phyloP scores from a whole-genome alignment of 768 basidiomycete genomes.

The Mycena kentingensis region DNA sequence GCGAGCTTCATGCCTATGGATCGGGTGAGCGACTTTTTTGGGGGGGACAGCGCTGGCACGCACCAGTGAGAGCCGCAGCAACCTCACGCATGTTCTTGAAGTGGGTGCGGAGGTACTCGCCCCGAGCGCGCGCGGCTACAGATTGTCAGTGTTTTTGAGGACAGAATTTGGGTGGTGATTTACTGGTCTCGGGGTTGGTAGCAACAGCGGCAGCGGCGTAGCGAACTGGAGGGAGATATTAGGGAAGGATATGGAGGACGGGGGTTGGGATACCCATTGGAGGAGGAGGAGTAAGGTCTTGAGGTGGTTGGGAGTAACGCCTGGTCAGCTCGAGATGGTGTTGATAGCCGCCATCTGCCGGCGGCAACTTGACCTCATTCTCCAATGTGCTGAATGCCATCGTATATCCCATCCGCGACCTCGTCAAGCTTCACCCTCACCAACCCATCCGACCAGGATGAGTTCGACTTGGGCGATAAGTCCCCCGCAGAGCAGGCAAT shows the following conservation, averaged over 20 bases:
- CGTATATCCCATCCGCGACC: slow-evolving; percentile 18
- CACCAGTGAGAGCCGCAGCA: slow-evolving; percentile 89
- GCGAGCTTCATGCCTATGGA: slow-evolving; percentile 81
- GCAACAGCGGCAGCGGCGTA: slow-evolving; percentile 89
- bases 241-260: neutral
- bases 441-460: slow-evolving; percentile 21
- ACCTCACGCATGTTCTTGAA: slow-evolving; percentile 99
- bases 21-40: neutral
- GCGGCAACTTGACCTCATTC: neutral
- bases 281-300: neutral
- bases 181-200: slow-evolving; percentile 95
- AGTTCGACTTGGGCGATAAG: slow-evolving; percentile 50
- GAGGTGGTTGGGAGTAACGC: no score
- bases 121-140: slow-evolving; percentile 86
- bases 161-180: slow-evolving; percentile 31
- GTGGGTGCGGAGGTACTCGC: slow-evolving; percentile 98
- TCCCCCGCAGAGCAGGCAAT: slow-evolving; percentile 44
- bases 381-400: slow-evolving; percentile 25
- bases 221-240: slow-evolving; percentile 60
- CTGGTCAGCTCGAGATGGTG: no score
- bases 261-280: neutral
- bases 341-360: neutral
- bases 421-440: slow-evolving; percentile 23
- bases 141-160: slow-evolving; percentile 22
- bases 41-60: slow-evolving; percentile 27